phyloP scores from a whole-genome alignment of 176 grass and related monocot species.

The Paspalum vaginatum region DNA sequence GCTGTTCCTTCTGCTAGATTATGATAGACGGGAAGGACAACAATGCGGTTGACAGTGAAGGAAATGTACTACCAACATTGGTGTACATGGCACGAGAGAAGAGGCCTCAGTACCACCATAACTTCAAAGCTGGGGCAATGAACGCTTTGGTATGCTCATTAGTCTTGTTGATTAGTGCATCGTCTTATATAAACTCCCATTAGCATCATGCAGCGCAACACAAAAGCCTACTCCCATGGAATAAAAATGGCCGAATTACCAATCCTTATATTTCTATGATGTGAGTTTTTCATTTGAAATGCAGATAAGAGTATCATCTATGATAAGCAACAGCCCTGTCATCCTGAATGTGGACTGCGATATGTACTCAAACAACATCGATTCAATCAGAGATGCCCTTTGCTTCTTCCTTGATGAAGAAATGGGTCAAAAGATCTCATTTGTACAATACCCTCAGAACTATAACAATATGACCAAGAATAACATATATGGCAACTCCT shows the following conservation, averaged over 20 bases:
- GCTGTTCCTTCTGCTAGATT: constrained; percentile 44
- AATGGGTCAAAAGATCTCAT: constrained; percentile 62
- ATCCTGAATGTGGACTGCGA: constrained; percentile 92
- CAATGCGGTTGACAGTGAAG: constrained; percentile 46
- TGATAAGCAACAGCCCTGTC: constrained; percentile 77
- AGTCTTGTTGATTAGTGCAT: not conserved
- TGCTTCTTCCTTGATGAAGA: constrained; percentile 91
- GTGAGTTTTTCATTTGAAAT: constrained; percentile 21
- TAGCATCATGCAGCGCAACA: too few species aligned
- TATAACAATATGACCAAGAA: constrained; percentile 71
- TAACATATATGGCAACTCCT: constrained; percentile 65
- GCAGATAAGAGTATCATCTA: constrained; percentile 78
- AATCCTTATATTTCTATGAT: not conserved
- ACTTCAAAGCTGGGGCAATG: constrained; percentile 93
- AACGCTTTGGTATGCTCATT: constrained; percentile 61
- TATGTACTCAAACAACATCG: constrained; percentile 84
- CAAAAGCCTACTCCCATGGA: too few species aligned
- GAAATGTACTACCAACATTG: constrained; percentile 61
- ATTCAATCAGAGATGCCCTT: constrained; percentile 60
- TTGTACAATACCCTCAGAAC: constrained; percentile 70
- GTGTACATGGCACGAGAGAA: constrained; percentile 98
- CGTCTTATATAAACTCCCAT: too few species aligned
- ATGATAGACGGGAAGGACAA: constrained; percentile 64
- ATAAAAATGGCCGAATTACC: too few species aligned
- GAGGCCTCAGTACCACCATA: constrained; percentile 66